These are phyloP conservation scores for Suillus decipiens DNA, from an alignment of 768 basidiomycete genomes.

Conservation along the genomic window DNA sequence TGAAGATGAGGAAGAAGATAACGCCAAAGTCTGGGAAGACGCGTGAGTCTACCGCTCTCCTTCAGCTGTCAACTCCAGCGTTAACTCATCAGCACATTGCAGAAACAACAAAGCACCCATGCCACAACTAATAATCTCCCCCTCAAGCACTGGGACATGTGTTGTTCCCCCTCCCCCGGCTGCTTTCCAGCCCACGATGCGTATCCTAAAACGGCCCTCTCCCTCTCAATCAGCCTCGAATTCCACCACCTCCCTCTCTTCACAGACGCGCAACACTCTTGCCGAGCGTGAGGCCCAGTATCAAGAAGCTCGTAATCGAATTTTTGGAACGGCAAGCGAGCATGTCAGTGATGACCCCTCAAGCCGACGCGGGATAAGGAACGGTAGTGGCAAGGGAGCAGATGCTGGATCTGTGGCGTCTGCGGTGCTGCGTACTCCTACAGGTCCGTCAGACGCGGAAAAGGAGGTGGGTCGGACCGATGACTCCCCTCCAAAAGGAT, in stretches of 20 bases:
- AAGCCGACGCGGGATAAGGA: background rate
- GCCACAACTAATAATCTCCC: constrained; percentile 58
- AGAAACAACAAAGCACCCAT: constrained; percentile 68
- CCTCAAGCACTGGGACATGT: constrained; percentile 37
- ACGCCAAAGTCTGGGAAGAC: constrained; percentile 63
- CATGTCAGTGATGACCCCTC: constrained; percentile 5
- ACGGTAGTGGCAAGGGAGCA: constrained; percentile 6
- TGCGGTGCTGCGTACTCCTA: constrained; percentile 33
- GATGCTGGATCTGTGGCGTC: constrained; percentile 3
- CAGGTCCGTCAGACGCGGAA: constrained; percentile 28
- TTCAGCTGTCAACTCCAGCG: constrained; percentile 2
- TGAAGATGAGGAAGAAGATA: constrained; percentile 43
- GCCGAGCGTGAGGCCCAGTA: constrained; percentile 74
- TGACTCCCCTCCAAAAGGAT: constrained; percentile 27
- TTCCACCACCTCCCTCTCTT: constrained; percentile 16
- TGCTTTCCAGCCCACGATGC: constrained; percentile 62
- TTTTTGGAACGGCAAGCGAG: constrained; percentile 50
- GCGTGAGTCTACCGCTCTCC: constrained; percentile 52
- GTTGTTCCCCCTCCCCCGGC: constrained; percentile 52
- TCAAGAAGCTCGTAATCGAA: constrained; percentile 70
- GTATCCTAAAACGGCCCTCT: constrained; percentile 73
- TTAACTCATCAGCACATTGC: constrained; percentile 6
- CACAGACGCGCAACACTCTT: constrained; percentile 35
- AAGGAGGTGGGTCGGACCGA: constrained; percentile 8
- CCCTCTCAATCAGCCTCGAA: constrained; percentile 24